Evolutionary conservation across 2,329 filamentous ascomycete genomes (phyloP), one percentile per base, ranked within the genome.

Genomic region (Cladosporium sp.): DNA sequence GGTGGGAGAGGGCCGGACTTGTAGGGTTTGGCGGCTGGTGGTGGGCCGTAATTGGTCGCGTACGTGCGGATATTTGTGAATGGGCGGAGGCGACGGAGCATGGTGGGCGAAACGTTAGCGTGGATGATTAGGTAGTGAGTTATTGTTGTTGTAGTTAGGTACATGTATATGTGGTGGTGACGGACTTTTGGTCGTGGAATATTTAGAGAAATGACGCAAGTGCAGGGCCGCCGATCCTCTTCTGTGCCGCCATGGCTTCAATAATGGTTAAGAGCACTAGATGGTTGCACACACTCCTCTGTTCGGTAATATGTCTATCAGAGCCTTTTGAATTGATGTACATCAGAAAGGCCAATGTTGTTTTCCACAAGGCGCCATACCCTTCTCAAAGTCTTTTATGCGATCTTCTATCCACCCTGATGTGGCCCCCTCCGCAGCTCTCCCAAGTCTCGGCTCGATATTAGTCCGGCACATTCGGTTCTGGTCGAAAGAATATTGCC

Each of bases 401-500:
- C 63, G 56, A 4, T 61, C 61, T 19, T 36, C 32, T 9, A 66
- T 61, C 65, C 64, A 67, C 10, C 65, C 65, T 28, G 64, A 64
- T 20, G 62, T 57, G 1, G 60, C 36, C 2, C 61, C 63, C n/a
- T 60, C 60, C 2, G 48, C 49, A 35, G 54, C 58, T 24, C 60
- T 59, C 7, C 65, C 65, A 6, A 64, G 40, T 22, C 60, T 61
- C 13, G 62, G 60, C 9, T 24, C 19, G 6, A 15, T 22, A 22
- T 47, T 60, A 32, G 57, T 57, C 2, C 56, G 54, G 9, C 60
- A 56, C 35, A 58, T 32, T 40, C 58, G 44, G 15, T 54, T 36
- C 19, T 61, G 56, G 28, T 60, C 61, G 13, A 64, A 44, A 15
- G 50, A 40, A 39, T 62, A 68, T 49, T 68, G 66, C 28, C 62